These are phyloP conservation scores for Phoenix roebelenii DNA, from an alignment of 176 grass and related monocot genomes.

Conservation along the genomic window DNA sequence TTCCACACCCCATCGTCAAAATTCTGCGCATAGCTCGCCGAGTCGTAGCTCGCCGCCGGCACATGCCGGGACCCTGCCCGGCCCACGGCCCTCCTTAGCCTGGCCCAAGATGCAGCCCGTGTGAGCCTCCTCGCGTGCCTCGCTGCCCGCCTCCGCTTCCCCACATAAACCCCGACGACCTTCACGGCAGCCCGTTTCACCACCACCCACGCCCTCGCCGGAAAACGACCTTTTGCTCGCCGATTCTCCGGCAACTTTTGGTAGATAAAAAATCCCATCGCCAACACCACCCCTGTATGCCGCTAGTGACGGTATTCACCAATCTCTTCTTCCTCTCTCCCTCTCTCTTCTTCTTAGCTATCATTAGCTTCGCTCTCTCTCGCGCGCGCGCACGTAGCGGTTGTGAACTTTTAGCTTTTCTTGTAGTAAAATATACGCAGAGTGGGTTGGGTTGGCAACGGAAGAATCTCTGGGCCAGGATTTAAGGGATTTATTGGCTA, in stretches of 20 bases:
- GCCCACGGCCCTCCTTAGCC: background rate
- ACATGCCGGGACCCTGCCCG: background rate
- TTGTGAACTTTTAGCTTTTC: too few relatives aligned
- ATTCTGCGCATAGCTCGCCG: constrained; percentile 45
- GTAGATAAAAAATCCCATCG: background rate
- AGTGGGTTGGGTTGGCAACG: too few relatives aligned
- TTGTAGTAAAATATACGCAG: too few relatives aligned
- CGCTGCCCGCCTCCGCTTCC: constrained; percentile 12
- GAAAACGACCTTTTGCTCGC: background rate
- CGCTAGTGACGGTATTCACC: too few relatives aligned
- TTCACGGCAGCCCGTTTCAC: constrained; percentile 21
- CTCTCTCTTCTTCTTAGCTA: too few relatives aligned
- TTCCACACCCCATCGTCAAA: constrained; percentile 63
- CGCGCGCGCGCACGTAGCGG: too few relatives aligned
- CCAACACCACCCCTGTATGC: too few relatives aligned
- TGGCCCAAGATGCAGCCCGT: constrained; percentile 22
- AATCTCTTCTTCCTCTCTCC: too few relatives aligned
- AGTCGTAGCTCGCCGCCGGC: constrained; percentile 16
- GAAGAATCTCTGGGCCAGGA: too few relatives aligned
- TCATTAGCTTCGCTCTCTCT: too few relatives aligned
- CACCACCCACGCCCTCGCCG: constrained; percentile 29
- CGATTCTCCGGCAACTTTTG: background rate
- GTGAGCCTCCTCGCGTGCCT: constrained; percentile 12
- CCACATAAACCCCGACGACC: constrained; percentile 17
- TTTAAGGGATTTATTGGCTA: too few relatives aligned